phyloP scores from a whole-genome alignment of 257 asterid genomes.

The Solanum tarapatanum region DNA sequence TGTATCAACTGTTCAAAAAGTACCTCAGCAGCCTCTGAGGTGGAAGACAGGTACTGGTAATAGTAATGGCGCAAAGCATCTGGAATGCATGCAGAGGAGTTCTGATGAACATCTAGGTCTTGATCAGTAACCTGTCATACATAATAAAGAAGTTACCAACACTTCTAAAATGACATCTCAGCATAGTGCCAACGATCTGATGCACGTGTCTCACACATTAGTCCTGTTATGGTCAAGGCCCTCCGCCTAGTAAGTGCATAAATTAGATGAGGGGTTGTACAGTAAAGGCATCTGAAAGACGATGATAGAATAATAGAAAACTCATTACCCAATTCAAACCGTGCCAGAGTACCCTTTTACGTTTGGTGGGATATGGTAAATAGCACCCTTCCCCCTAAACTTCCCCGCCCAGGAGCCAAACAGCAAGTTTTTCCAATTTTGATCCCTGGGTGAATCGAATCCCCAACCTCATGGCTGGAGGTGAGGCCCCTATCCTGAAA shows the following conservation, averaged over 20 bases:
- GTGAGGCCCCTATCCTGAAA: not conserved
- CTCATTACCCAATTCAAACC: not conserved
- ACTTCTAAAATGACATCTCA: not conserved
- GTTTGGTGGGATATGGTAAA: not conserved
- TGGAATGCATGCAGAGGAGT: constrained; percentile 66
- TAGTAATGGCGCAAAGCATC: constrained; percentile 97
- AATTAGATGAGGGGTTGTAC: not conserved
- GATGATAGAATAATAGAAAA: not conserved
- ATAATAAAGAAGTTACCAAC: not conserved
- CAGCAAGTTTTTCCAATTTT: not conserved
- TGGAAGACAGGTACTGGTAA: constrained; percentile 77
- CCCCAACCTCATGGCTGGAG: not conserved
- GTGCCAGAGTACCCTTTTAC: not conserved
- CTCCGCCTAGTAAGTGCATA: not conserved
- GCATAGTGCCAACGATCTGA: not conserved
- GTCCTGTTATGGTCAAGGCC: not conserved
- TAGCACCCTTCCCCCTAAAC: not conserved
- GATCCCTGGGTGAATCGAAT: not conserved
- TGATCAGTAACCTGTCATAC: constrained; percentile 76
- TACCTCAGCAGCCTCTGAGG: constrained; percentile 93
- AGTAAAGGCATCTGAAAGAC: not conserved
- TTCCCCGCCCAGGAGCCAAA: not conserved
- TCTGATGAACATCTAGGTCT: constrained; percentile 75
- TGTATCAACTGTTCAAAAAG: not conserved
- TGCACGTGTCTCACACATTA: not conserved